phyloP scores from a whole-genome alignment of 2,329 filamentous ascomycete species.

The Xylariaceae sp. region DNA sequence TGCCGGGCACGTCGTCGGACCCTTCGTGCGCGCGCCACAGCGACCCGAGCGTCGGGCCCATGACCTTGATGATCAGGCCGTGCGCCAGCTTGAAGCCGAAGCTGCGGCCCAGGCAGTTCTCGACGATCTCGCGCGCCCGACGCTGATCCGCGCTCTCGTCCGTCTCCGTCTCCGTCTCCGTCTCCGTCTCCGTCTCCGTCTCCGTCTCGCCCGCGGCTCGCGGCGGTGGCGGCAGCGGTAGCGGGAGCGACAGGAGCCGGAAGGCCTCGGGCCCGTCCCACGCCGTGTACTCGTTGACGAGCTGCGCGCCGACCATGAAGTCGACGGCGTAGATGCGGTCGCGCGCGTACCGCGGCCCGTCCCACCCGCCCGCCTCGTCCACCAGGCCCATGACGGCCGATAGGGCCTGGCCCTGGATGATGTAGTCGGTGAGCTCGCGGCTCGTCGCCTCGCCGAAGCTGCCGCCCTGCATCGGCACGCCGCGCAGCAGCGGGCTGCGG shows the following conservation, averaged over 20 bases:
- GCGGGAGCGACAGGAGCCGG: slow-evolving; percentile 37
- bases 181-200: no score
- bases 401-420: slow-evolving; percentile 48
- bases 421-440: slow-evolving; percentile 46
- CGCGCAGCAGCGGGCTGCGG: slow-evolving; percentile 36
- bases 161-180: no score
- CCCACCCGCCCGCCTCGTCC: slow-evolving; percentile 42
- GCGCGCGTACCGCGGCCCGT: slow-evolving; percentile 43
- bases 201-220: no score
- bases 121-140: slow-evolving; percentile 42
- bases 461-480: slow-evolving; percentile 31
- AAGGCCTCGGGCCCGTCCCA: slow-evolving; percentile 45
- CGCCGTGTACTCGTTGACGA: slow-evolving; percentile 43
- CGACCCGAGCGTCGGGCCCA: slow-evolving; percentile 43
- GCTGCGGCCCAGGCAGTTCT: slow-evolving; percentile 39
- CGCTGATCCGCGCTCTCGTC: slow-evolving; percentile 37
- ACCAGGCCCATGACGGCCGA: slow-evolving; percentile 43
- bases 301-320: slow-evolving; percentile 41
- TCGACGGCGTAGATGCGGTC: slow-evolving; percentile 43
- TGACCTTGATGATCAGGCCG: slow-evolving; percentile 42
- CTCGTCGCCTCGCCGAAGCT: slow-evolving; percentile 31
- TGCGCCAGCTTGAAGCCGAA: slow-evolving; percentile 51
- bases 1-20: slow-evolving; percentile 39
- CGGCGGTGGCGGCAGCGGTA: no score
- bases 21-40: slow-evolving; percentile 44